Conservation (phyloP, 768 basidiomycete genomes). For the Phlegmacium glaucopus region DNA sequence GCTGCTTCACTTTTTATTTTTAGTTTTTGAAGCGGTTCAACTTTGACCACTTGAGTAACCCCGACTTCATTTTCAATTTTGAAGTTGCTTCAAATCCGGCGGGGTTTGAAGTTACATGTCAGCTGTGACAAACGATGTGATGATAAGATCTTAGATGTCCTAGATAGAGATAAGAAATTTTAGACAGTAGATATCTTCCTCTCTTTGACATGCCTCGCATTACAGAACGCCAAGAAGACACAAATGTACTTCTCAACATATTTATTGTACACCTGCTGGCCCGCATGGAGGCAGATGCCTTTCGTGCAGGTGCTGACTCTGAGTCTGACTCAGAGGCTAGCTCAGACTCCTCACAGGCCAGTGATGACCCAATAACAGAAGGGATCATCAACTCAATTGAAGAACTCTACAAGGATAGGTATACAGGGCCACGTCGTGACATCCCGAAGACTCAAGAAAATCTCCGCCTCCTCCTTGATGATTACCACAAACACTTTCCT, state of each 20-base stretch:
- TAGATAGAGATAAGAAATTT: not conserved
- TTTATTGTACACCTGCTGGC: not conserved
- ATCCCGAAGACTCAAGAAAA: constrained; percentile 4
- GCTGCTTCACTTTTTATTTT: not conserved
- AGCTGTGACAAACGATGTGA: not conserved
- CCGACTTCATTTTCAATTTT: no score
- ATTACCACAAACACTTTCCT: not conserved
- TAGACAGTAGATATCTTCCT: not conserved
- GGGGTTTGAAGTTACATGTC: not conserved
- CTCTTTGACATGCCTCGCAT: not conserved
- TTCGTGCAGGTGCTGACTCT: not conserved
- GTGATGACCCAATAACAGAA: not conserved
- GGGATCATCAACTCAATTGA: not conserved
- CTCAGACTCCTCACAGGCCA: not conserved
- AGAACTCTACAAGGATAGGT: not conserved
- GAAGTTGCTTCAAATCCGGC: not conserved
- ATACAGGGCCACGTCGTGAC: not conserved
- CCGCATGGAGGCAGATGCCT: not conserved
- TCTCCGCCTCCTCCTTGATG: not conserved
- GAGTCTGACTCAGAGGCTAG: not conserved
- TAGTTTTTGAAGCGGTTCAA: not conserved
- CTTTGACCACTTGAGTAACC: not conserved
- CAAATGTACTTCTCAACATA: not conserved
- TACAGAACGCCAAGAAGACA: not conserved
- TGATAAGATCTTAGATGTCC: no score